Evolutionary conservation across 164 flowering plant genomes (phyloP).

Genomic region (Saururus chinensis): DNA sequence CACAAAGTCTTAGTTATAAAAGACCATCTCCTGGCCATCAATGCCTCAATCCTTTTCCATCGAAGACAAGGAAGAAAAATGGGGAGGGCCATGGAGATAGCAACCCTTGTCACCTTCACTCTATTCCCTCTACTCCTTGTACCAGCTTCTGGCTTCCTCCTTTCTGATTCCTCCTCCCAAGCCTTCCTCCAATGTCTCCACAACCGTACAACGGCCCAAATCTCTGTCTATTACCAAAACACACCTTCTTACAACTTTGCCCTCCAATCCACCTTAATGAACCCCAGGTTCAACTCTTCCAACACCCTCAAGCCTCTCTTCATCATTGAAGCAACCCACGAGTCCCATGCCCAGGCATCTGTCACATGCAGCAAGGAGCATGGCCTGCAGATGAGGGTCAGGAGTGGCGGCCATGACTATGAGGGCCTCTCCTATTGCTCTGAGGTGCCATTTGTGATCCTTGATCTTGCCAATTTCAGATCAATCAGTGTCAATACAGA

Average conservation of each 20-base stretch:
- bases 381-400: slow-evolving; percentile 11
- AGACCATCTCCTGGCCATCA: background rate
- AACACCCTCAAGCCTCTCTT: slow-evolving; percentile 9
- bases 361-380: slow-evolving; percentile 14
- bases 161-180: background rate
- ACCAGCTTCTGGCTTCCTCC: background rate
- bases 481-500: slow-evolving; percentile 8
- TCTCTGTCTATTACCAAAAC: background rate
- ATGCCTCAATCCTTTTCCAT: background rate
- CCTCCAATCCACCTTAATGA: slow-evolving; percentile 7
- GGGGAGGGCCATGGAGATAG: background rate
- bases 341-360: slow-evolving; percentile 16
- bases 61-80: background rate
- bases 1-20: no score
- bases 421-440: slow-evolving; percentile 23
- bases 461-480: slow-evolving; percentile 15
- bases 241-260: slow-evolving; percentile 3
- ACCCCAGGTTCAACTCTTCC: slow-evolving; percentile 8
- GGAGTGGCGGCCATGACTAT: slow-evolving; percentile 30
- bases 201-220: background rate
- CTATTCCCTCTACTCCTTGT: background rate
- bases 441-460: slow-evolving; percentile 9
- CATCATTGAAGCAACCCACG: slow-evolving; percentile 14
- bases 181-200: slow-evolving; percentile 1
- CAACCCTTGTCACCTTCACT: background rate